Percentiles rank a stretch among this genome's conserved stretches.
These are phyloP conservation scores for Trypanosoma brucei DNA, from an alignment of 208 protist species.

Conservation along the genomic window DNA sequence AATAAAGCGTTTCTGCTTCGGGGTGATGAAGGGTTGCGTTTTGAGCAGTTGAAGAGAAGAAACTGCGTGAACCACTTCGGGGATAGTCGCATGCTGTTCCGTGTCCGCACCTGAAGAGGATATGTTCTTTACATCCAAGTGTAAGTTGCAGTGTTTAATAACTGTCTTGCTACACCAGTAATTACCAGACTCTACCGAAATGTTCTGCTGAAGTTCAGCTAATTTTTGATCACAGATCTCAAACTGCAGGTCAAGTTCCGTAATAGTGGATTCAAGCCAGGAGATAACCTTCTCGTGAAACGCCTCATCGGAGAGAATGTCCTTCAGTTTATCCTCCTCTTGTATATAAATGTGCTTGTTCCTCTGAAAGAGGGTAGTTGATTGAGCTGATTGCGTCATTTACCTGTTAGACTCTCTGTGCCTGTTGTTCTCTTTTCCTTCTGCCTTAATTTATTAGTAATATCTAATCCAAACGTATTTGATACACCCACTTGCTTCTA, in stretches of 20 bases:
- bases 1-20: slow-evolving; percentile 78
- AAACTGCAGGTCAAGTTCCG: slow-evolving; percentile 76
- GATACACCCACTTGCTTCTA: too few species aligned
- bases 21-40: slow-evolving; percentile 69
- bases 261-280: slow-evolving; percentile 79
- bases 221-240: slow-evolving; percentile 82
- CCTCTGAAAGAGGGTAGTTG: slow-evolving; percentile 73
- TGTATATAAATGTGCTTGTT: slow-evolving; percentile 82
- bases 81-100: slow-evolving; percentile 44
- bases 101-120: slow-evolving; percentile 18
- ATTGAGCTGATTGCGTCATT: slow-evolving; percentile 15
- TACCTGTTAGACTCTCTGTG: neutral
- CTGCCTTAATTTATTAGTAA: neutral
- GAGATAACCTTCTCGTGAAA: slow-evolving; percentile 67
- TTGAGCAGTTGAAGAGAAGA: slow-evolving; percentile 76
- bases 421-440: neutral
- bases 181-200: slow-evolving; percentile 46
- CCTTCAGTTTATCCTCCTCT: slow-evolving; percentile 77
- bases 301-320: slow-evolving; percentile 48
- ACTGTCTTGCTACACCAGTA: slow-evolving; percentile 88
- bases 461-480: too few species aligned
- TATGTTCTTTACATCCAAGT: slow-evolving; percentile 70
- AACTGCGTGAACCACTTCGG: slow-evolving; percentile 76
- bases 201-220: slow-evolving; percentile 77
- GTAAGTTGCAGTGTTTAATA: slow-evolving; percentile 86